These are phyloP conservation scores for Coemansia sp. DNA, from an alignment of 192 early-diverging fungal genomes.

Conservation along the genomic window DNA sequence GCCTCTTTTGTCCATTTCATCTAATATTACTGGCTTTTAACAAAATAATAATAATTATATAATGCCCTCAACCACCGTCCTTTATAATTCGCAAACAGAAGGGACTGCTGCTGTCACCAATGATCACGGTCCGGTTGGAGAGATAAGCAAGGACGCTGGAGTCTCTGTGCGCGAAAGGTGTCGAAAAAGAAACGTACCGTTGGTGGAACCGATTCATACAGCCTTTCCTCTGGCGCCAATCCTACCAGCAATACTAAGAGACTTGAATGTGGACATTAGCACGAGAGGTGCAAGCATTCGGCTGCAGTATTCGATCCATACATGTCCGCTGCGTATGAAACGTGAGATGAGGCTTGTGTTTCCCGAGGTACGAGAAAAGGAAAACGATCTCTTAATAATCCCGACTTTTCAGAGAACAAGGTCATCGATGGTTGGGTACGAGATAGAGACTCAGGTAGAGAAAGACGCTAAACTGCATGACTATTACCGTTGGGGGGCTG, in stretches of 20 bases:
- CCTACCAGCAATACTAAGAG: conserved; percentile 23
- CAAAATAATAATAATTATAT: background rate
- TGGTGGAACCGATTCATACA: conserved; percentile 25
- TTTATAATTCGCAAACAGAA: background rate
- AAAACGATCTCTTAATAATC: conserved; percentile 66
- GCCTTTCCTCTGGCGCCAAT: conserved; percentile 22
- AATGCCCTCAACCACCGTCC: conserved; percentile 1
- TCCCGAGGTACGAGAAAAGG: conserved; percentile 55
- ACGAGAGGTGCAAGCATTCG: conserved; percentile 2
- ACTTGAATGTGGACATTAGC: conserved; percentile 23
- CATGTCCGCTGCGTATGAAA: conserved; percentile 56
- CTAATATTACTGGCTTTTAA: background rate
- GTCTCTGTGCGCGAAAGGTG: background rate
- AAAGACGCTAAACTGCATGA: conserved; percentile 81
- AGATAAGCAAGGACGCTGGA: background rate
- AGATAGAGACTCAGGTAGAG: conserved; percentile 69
- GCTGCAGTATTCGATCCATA: conserved; percentile 50
- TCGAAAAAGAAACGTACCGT: background rate
- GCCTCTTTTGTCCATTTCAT: background rate
- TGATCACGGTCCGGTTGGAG: background rate
- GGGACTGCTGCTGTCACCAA: background rate
- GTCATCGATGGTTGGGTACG: conserved; percentile 77
- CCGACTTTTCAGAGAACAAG: conserved; percentile 77
- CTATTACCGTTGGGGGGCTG: conserved; percentile 73
- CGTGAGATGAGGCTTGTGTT: conserved; percentile 75